Conservation (phyloP, 495 filamentous ascomycete genomes). For the Podospora pseudoanserina region DNA sequence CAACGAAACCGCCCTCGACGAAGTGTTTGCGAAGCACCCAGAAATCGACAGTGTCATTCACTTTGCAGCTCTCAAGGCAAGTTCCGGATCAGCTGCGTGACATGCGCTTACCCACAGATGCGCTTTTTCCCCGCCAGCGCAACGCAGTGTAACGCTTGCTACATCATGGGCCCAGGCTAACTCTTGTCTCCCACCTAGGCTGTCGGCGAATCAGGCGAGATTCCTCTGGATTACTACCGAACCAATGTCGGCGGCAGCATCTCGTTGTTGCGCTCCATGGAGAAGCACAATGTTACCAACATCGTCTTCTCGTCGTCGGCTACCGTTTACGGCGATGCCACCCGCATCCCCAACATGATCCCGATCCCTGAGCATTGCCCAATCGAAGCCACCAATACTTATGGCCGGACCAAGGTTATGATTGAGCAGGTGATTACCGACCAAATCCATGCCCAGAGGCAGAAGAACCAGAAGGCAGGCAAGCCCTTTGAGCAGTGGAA, state of each 20-base stretch:
- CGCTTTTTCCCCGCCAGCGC: not conserved
- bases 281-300: slow-evolving; percentile 82
- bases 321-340: slow-evolving; percentile 97
- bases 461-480: slow-evolving; percentile 74
- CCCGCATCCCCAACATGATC: slow-evolving; percentile 95
- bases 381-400: slow-evolving; percentile 93
- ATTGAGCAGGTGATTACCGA: slow-evolving; percentile 91
- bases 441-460: slow-evolving; percentile 80
- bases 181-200: slow-evolving; percentile 52
- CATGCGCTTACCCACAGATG: not conserved
- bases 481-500: slow-evolving; percentile 82
- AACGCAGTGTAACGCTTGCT: slow-evolving; percentile 9
- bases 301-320: slow-evolving; percentile 97
- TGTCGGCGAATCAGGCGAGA: slow-evolving; percentile 93
- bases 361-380: slow-evolving; percentile 97
- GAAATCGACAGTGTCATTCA: slow-evolving; percentile 97
- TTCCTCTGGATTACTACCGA: slow-evolving; percentile 94
- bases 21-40: slow-evolving; percentile 83
- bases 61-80: slow-evolving; percentile 94
- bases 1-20: slow-evolving; percentile 74
- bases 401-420: slow-evolving; percentile 89
- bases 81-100: slow-evolving; percentile 20
- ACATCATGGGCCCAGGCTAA: slow-evolving; percentile 2
- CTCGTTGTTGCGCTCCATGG: slow-evolving; percentile 82
- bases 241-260: slow-evolving; percentile 95